phyloP scores from a whole-genome alignment of 2,329 filamentous ascomycete species.

The Dryadomyces quercus-mongolicae region DNA sequence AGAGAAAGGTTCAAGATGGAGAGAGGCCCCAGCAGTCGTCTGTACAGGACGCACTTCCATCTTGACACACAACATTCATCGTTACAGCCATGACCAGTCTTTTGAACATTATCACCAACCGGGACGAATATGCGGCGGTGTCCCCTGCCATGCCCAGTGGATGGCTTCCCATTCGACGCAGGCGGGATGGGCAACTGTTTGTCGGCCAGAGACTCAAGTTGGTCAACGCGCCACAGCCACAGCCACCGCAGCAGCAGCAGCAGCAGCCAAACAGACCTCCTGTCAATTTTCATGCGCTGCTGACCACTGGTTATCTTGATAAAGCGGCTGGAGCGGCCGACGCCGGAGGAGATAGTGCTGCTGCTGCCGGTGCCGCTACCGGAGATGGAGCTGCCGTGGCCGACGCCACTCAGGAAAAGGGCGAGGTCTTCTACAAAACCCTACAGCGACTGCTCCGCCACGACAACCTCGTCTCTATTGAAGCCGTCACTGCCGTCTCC shows the following conservation, averaged over 20 bases:
- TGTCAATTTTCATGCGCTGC: neutral
- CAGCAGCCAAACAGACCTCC: neutral
- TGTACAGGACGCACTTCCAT: neutral
- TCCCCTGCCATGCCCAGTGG: neutral
- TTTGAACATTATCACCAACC: slow-evolving; percentile 25
- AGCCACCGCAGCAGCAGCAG: no score
- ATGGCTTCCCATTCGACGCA: neutral
- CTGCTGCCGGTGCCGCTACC: no score
- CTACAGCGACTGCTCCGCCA: slow-evolving; percentile 16
- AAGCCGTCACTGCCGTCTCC: slow-evolving; percentile 14
- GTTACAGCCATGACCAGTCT: neutral
- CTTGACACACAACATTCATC: neutral
- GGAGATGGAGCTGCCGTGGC: neutral
- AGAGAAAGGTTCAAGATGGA: neutral
- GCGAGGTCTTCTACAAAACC: neutral
- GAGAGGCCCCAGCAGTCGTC: neutral
- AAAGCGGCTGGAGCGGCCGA: no score
- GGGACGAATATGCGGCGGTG: neutral
- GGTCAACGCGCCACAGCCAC: neutral
- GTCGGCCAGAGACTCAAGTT: neutral
- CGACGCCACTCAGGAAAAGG: neutral
- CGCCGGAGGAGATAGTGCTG: no score
- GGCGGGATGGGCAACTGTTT: neutral
- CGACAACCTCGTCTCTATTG: slow-evolving; percentile 34
- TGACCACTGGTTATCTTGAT: neutral